Conservation (phyloP, 108 stramenopile species). For the Asterionellopsis glacialis region DNA sequence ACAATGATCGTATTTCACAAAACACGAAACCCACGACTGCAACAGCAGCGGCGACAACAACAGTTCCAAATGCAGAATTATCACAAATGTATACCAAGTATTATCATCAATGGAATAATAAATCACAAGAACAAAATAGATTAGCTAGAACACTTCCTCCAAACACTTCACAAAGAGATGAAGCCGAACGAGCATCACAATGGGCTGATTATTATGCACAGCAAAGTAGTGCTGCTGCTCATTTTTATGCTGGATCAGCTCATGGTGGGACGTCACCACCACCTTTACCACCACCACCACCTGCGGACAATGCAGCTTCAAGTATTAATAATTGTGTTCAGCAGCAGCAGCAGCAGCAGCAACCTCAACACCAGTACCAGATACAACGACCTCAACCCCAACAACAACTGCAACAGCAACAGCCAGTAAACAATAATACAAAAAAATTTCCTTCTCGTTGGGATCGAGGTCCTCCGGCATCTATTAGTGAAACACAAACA, state of each 20-base stretch:
- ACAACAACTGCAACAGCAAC: constrained; percentile 12
- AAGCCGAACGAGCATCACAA: constrained; percentile 22
- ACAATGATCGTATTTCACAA: too few species aligned
- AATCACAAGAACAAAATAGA: constrained; percentile 8
- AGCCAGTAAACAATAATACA: constrained; percentile 1
- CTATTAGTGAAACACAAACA: background rate
- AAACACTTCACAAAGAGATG: constrained; percentile 19
- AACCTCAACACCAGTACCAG: background rate
- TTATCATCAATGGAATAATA: constrained; percentile 53
- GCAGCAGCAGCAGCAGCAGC: background rate
- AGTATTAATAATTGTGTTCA: too few species aligned
- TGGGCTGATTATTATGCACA: constrained; percentile 67
- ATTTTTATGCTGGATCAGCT: constrained; percentile 51
- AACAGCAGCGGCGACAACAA: too few species aligned
- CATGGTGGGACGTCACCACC: constrained; percentile 31
- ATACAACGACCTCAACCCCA: background rate
- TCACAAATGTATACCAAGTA: constrained; percentile 34
- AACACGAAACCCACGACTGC: too few species aligned
- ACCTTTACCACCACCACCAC: constrained; percentile 45
- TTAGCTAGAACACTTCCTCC: background rate
- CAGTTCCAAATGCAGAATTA: too few species aligned
- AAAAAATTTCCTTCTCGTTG: constrained; percentile 6
- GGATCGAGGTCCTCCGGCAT: background rate
- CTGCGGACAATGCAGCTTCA: constrained; percentile 3
- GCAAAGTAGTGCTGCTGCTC: constrained; percentile 51